These are phyloP conservation scores for Carallia pectinifolia DNA, from an alignment of 345 rosid species.

Conservation along the genomic window DNA sequence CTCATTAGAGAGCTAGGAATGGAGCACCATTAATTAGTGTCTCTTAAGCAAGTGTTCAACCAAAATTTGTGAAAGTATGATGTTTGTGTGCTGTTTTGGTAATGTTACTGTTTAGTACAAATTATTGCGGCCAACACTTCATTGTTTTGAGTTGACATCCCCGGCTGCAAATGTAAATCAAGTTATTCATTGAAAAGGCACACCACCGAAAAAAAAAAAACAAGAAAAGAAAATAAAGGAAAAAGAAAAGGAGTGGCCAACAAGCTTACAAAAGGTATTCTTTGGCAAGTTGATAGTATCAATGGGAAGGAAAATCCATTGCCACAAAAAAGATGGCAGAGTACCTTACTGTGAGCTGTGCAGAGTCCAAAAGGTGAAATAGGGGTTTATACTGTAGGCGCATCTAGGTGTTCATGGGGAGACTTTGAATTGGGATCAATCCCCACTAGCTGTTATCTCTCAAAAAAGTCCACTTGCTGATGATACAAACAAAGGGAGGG, in stretches of 20 bases:
- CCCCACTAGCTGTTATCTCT: slow-evolving; percentile 36
- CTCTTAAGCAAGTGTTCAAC: too few species aligned
- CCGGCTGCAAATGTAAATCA: too few species aligned
- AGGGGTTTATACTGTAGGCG: slow-evolving; percentile 19
- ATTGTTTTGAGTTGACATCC: too few species aligned
- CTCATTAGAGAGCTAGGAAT: too few species aligned
- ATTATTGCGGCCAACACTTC: too few species aligned
- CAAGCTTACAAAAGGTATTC: slow-evolving; percentile 24
- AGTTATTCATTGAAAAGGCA: neutral
- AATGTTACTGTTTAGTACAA: too few species aligned
- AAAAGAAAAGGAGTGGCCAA: slow-evolving; percentile 15
- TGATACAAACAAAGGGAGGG: slow-evolving; percentile 12
- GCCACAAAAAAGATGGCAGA: slow-evolving; percentile 20
- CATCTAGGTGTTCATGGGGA: slow-evolving; percentile 24
- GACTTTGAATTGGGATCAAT: slow-evolving; percentile 35
- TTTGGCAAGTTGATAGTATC: slow-evolving; percentile 36
- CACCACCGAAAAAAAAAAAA: slow-evolving; percentile 11
- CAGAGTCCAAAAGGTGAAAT: slow-evolving; percentile 13
- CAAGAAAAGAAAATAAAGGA: neutral
- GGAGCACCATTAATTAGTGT: too few species aligned
- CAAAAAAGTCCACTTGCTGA: slow-evolving; percentile 25
- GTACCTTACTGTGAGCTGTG: slow-evolving; percentile 27
- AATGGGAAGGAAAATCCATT: slow-evolving; percentile 17
- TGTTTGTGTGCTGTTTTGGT: too few species aligned
- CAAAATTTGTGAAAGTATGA: too few species aligned